A percentile compares a stretch with the other conserved stretches of the same genome.
Conservation (phyloP, 1,284 basidiomycete species). For the Cryptococcus sp. region DNA sequence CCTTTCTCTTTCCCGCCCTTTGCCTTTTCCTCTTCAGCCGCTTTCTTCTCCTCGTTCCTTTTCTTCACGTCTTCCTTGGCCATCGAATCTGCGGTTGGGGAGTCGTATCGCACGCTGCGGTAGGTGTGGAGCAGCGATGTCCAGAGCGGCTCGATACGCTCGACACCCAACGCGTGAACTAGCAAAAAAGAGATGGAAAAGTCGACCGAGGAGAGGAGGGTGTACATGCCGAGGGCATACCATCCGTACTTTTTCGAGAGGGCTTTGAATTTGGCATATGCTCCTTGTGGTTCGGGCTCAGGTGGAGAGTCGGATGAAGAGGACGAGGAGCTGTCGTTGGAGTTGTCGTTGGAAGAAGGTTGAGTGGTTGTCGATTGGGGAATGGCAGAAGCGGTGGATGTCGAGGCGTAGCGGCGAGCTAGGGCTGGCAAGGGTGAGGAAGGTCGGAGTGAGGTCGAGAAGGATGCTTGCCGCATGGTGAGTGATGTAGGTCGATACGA, state of each 20-base stretch:
- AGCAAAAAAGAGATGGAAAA: constrained; percentile 75
- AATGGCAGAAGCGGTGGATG: no score
- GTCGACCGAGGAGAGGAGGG: constrained; percentile 65
- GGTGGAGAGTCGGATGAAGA: no score
- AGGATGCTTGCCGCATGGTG: no score
- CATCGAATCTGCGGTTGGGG: constrained; percentile 17
- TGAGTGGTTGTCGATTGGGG: no score
- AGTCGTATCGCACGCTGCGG: constrained; percentile 31
- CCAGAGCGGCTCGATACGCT: constrained; percentile 70
- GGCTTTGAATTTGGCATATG: constrained; percentile 60
- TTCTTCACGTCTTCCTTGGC: constrained; percentile 16
- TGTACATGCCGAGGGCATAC: constrained; percentile 84
- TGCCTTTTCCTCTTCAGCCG: constrained; percentile 9
- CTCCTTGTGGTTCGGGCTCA: constrained; percentile 12
- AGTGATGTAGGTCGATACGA: no score
- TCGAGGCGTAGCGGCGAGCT: no score
- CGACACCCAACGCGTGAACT: constrained; percentile 83
- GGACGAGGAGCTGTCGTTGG: no score
- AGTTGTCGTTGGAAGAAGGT: no score
- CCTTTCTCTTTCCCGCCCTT: constrained; percentile 9
- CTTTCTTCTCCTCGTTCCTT: constrained; percentile 8
- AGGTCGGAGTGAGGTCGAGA: no score
- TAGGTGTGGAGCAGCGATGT: constrained; percentile 53
- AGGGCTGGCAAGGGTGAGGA: no score
- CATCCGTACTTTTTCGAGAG: constrained; percentile 88